Percentiles rank a stretch among this genome's conserved stretches.
Evolutionary conservation across 1,284 basidiomycete genomes (phyloP).

Genomic region (Cryptococcus hybrid): DNA sequence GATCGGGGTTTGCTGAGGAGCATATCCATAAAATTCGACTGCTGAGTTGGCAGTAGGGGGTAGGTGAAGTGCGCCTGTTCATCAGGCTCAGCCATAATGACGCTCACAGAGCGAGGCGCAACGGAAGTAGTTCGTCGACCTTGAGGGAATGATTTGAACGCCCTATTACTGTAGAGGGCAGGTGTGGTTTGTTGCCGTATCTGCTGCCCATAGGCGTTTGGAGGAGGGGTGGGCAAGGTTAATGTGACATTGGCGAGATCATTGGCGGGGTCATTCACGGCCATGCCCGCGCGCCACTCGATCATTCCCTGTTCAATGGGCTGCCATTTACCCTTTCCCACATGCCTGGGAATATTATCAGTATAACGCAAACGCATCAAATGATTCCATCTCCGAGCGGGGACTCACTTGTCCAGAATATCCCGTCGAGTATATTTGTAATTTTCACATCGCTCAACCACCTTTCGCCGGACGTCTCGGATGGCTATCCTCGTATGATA

Average conservation of each 20-base stretch:
- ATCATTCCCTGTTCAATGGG: constrained; percentile 44
- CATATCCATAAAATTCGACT: constrained; percentile 1
- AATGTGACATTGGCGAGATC: constrained; percentile 40
- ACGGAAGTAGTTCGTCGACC: constrained; percentile 15
- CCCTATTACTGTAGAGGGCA: constrained; percentile 5
- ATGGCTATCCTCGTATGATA: constrained; percentile 40
- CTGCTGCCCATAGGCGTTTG: constrained; percentile 13
- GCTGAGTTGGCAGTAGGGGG: constrained; percentile 6
- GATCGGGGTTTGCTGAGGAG: constrained; percentile 6
- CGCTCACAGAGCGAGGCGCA: constrained; percentile 18
- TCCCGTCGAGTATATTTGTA: constrained; percentile 52
- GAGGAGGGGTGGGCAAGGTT: constrained; percentile 35
- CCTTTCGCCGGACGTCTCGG: constrained; percentile 45
- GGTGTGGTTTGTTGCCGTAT: constrained; percentile 10
- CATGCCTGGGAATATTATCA: constrained; percentile 14
- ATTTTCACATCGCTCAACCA: constrained; percentile 50
- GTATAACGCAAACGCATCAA: neutral
- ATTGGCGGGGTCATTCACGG: constrained; percentile 38
- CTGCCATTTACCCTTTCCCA: constrained; percentile 46
- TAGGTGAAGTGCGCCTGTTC: constrained; percentile 1
- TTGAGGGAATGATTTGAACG: constrained; percentile 24
- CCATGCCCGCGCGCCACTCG: constrained; percentile 34
- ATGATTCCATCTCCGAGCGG: neutral
- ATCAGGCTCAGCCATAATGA: constrained; percentile 26
- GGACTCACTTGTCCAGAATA: constrained; percentile 49